A percentile compares a stretch with the other conserved stretches of the same genome.
phyloP scores from a whole-genome alignment of 306 rosid species.

The Canavalia gladiata region DNA sequence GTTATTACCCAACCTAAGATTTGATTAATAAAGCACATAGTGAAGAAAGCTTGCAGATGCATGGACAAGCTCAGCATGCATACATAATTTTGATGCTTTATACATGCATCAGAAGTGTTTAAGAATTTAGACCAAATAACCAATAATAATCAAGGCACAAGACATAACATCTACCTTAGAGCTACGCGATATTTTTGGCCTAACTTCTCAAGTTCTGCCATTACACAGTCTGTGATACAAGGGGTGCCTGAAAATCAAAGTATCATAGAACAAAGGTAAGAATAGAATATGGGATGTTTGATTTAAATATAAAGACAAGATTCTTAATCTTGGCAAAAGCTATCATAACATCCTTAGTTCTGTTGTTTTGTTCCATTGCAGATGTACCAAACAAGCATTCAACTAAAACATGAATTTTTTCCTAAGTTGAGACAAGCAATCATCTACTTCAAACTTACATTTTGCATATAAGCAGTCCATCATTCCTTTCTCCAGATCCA shows the following conservation, averaged over 20 bases:
- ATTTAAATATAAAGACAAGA: neutral
- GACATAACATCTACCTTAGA: slow-evolving; percentile 64
- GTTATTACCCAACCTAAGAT: neutral
- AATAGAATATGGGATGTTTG: neutral
- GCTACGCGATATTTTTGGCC: slow-evolving; percentile 95
- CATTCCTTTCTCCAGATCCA: slow-evolving; percentile 97
- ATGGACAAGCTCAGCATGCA: neutral
- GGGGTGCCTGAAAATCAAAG: slow-evolving; percentile 77
- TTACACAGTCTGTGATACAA: slow-evolving; percentile 94
- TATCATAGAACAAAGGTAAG: neutral
- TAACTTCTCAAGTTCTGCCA: slow-evolving; percentile 92
- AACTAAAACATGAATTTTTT: neutral
- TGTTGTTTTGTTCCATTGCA: no score
- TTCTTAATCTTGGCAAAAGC: slow-evolving; percentile 2
- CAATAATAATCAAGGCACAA: slow-evolving; percentile 30
- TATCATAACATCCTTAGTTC: neutral
- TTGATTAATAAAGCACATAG: slow-evolving; percentile 8
- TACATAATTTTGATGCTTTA: neutral
- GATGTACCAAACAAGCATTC: neutral
- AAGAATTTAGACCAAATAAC: slow-evolving; percentile 24
- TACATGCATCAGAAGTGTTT: neutral
- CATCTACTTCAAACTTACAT: slow-evolving; percentile 66
- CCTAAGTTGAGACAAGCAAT: slow-evolving; percentile 13
- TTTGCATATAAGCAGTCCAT: slow-evolving; percentile 96
- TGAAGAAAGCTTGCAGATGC: slow-evolving; percentile 8